Conservation (phyloP, 345 rosid genomes). For the Chamaenerion angustifolium region DNA sequence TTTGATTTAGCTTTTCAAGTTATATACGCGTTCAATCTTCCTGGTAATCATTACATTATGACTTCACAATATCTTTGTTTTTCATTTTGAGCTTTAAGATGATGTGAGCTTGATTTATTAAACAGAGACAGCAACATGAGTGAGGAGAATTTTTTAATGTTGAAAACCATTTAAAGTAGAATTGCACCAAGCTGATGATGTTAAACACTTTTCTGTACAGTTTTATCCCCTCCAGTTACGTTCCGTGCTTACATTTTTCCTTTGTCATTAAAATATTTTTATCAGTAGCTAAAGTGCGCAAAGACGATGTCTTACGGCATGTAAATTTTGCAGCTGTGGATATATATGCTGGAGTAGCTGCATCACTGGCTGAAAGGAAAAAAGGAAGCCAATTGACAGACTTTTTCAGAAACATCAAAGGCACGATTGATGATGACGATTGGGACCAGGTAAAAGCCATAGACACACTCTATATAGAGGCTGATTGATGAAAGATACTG, state of each 20-base stretch:
- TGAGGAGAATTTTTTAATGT: no score
- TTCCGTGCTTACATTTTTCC: no score
- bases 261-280: no score
- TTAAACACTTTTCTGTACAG: neutral
- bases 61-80: neutral
- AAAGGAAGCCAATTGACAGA: constrained; percentile 84
- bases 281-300: no score
- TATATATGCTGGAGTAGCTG: constrained; percentile 93
- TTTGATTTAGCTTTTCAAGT: constrained; percentile 92
- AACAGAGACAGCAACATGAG: no score
- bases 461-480: no score
- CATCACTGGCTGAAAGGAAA: constrained; percentile 88
- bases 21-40: constrained; percentile 74
- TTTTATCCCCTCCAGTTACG: neutral
- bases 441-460: constrained; percentile 92
- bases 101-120: no score
- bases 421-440: constrained; percentile 83
- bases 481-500: no score
- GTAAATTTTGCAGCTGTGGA: constrained; percentile 50
- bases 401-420: constrained; percentile 80
- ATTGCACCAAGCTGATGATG: neutral
- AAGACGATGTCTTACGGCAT: no score
- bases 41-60: constrained; percentile 32
- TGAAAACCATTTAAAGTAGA: no score
- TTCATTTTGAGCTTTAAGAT: no score